Percentiles rank a stretch among this genome's conserved stretches.
These are phyloP conservation scores for Arthrobotrys musiformis DNA, from an alignment of 2,329 filamentous ascomycete genomes.

Conservation along the genomic window DNA sequence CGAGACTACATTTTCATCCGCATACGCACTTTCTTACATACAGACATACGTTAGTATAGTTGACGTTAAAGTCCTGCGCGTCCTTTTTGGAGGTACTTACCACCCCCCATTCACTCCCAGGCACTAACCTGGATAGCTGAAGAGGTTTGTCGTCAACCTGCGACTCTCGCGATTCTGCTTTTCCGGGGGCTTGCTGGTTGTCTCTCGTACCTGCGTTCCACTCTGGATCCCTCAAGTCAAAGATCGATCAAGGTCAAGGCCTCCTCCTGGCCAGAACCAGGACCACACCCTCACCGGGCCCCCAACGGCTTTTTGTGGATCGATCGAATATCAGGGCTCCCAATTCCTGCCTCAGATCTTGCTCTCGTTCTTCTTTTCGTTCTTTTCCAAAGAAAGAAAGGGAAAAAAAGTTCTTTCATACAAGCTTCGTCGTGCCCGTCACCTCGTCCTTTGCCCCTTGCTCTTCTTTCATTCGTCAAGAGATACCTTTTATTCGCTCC, in stretches of 20 bases:
- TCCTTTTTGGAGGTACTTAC: conserved; percentile 4
- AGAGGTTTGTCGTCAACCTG: conserved; percentile 12
- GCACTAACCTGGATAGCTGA: neutral
- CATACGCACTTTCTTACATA: neutral
- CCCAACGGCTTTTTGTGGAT: conserved; percentile 13
- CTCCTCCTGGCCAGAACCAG: neutral
- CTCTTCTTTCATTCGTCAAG: conserved; percentile 45
- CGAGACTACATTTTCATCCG: neutral
- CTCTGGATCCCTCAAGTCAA: no score
- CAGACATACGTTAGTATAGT: neutral
- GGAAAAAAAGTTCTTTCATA: conserved; percentile 28
- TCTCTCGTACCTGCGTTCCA: conserved; percentile 55
- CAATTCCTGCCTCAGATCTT: conserved; percentile 8
- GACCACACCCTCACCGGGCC: neutral
- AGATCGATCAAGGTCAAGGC: neutral
- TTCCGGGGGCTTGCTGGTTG: conserved; percentile 34
- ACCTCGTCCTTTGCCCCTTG: conserved; percentile 27
- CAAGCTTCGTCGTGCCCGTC: conserved; percentile 26
- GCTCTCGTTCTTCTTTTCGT: conserved; percentile 5
- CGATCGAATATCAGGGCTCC: conserved; percentile 24
- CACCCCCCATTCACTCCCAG: neutral
- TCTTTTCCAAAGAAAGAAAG: neutral
- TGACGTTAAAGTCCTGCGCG: neutral
- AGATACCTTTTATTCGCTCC: conserved; percentile 42
- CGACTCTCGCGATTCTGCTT: conserved; percentile 21